Conservation (phyloP, 2,329 filamentous ascomycete genomes). For the Ophiocordyceps camponoti-rufipedis region DNA sequence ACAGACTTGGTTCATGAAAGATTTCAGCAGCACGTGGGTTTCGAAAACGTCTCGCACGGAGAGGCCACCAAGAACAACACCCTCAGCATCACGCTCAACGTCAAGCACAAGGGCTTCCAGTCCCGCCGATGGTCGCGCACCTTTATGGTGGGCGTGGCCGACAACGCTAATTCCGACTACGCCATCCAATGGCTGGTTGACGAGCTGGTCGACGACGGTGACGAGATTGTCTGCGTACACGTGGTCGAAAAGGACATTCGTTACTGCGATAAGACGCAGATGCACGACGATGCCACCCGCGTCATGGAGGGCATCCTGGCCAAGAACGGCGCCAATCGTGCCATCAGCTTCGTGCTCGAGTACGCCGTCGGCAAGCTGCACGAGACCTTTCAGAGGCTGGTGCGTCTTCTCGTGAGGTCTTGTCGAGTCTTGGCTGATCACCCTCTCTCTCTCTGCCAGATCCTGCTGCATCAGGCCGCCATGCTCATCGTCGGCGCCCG, state of each 20-base stretch:
- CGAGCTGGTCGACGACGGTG: slow-evolving; percentile 81
- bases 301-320: slow-evolving; percentile 59
- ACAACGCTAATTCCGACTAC: slow-evolving; percentile 82
- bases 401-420: slow-evolving; percentile 23
- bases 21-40: slow-evolving; percentile 40
- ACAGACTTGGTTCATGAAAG: slow-evolving; percentile 24
- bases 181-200: slow-evolving; percentile 85
- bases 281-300: slow-evolving; percentile 48
- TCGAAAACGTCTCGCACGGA: slow-evolving; percentile 39
- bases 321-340: slow-evolving; percentile 64
- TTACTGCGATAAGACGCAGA: slow-evolving; percentile 51
- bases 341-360: slow-evolving; percentile 72
- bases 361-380: slow-evolving; percentile 81
- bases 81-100: slow-evolving; percentile 61
- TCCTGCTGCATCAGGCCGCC: slow-evolving; percentile 78
- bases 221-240: slow-evolving; percentile 79
- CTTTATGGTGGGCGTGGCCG: slow-evolving; percentile 80
- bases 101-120: slow-evolving; percentile 74
- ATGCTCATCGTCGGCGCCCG: slow-evolving; percentile 83
- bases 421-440: too few relatives aligned
- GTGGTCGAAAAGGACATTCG: slow-evolving; percentile 73
- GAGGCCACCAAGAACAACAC: slow-evolving; percentile 41
- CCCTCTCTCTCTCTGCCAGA: slow-evolving; percentile 28
- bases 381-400: slow-evolving; percentile 77
- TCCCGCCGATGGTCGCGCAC: slow-evolving; percentile 65